A percentile compares a stretch with the other conserved stretches of the same genome.
Evolutionary conservation across 768 basidiomycete genomes (phyloP).

Genomic region (Lyophyllum semitale): DNA sequence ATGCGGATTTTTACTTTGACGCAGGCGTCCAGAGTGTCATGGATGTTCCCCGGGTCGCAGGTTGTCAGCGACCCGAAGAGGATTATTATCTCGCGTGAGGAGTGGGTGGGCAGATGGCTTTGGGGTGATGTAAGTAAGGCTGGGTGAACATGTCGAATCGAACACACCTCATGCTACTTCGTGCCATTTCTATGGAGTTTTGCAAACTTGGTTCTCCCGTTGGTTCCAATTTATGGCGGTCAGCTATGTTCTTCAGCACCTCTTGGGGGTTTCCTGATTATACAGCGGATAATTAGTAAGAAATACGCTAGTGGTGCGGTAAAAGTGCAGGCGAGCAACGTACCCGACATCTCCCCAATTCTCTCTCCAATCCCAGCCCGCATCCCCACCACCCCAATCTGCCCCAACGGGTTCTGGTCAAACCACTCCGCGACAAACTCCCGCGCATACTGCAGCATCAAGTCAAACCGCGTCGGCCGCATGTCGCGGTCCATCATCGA

Average conservation of each 20-base stretch:
- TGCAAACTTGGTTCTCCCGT: conserved; percentile 93
- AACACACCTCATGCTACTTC: conserved; percentile 83
- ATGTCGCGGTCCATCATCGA: conserved; percentile 97
- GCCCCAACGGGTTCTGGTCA: conserved; percentile 97
- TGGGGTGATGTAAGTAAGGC: conserved; percentile 3
- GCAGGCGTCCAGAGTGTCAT: conserved; percentile 88
- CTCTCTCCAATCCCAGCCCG: conserved; percentile 89
- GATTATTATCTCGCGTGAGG: conserved; percentile 92
- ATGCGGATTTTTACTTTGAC: conserved; percentile 85
- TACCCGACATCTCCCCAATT: conserved; percentile 91
- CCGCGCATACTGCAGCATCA: conserved; percentile 86
- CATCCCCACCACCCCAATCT: conserved; percentile 94
- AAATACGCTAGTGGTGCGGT: background rate
- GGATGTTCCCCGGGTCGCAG: conserved; percentile 95
- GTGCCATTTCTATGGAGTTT: conserved; percentile 97
- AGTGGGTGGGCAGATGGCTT: conserved; percentile 96
- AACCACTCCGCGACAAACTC: conserved; percentile 98
- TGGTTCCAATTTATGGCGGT: conserved; percentile 88
- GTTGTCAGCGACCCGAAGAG: conserved; percentile 96
- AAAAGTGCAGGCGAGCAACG: conserved; percentile 18
- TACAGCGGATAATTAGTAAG: background rate
- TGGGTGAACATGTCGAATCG: background rate
- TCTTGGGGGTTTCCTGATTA: conserved; percentile 90
- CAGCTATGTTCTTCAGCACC: conserved; percentile 81
- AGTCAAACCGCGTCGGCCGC: conserved; percentile 91